Conservation (phyloP, 805 yeast genomes). For the Nakazawaea ishiwadae region DNA sequence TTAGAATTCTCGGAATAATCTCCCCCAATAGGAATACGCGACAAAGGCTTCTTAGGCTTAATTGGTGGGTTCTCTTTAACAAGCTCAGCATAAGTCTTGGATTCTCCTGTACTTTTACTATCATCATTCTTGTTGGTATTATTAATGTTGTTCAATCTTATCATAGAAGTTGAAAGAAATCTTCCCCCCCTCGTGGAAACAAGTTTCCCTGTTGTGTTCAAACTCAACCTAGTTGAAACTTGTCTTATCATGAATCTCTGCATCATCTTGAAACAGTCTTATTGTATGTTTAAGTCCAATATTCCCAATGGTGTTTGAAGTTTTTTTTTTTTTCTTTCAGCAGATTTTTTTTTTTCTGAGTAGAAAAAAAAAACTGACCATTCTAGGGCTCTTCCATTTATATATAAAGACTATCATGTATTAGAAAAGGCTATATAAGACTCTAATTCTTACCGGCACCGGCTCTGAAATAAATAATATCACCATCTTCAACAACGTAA, state of each 20-base stretch:
- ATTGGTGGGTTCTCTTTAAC: slow-evolving; percentile 8
- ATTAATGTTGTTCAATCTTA: neutral
- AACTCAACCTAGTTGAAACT: no score
- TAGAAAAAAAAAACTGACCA: neutral
- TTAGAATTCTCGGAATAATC: slow-evolving; percentile 30
- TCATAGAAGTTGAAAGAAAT: neutral
- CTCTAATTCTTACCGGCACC: slow-evolving; percentile 51
- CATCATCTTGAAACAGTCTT: no score
- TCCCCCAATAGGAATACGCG: slow-evolving; percentile 77
- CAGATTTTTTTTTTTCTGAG: no score
- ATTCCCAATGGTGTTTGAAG: no score
- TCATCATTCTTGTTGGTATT: neutral
- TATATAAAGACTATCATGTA: no score
- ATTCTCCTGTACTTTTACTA: neutral
- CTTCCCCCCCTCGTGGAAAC: neutral
- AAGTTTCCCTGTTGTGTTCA: neutral
- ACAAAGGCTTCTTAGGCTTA: slow-evolving; percentile 54
- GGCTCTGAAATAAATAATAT: slow-evolving; percentile 69
- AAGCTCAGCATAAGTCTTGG: slow-evolving; percentile 9
- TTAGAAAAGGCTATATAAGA: no score
- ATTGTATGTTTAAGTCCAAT: no score
- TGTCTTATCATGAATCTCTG: no score
- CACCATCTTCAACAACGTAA: slow-evolving; percentile 81
- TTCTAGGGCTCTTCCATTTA: neutral
- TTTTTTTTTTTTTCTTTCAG: no score